These are phyloP conservation scores for Sequoia sempervirens DNA, from an alignment of 75 land plant species.

Conservation along the genomic window DNA sequence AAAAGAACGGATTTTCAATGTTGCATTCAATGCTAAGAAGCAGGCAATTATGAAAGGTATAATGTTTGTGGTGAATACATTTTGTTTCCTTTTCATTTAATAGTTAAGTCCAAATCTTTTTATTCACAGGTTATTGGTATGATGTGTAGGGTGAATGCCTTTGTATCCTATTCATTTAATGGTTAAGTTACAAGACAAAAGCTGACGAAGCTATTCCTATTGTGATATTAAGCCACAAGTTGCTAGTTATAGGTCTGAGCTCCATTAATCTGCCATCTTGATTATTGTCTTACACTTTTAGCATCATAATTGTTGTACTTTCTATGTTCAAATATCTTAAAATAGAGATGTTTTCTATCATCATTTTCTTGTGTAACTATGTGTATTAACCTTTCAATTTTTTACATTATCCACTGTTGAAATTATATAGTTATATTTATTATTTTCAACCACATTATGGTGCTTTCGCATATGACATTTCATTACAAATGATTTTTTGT, in stretches of 20 bases:
- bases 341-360: neutral
- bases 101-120: neutral
- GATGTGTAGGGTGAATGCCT: too few species aligned
- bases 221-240: neutral
- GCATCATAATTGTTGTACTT: neutral
- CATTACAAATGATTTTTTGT: neutral
- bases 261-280: neutral
- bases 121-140: neutral
- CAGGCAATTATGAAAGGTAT: conserved; percentile 86
- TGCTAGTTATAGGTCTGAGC: neutral
- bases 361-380: neutral
- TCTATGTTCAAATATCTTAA: neutral
- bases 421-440: neutral
- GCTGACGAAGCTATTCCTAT: neutral
- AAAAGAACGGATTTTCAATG: conserved; percentile 80
- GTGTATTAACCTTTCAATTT: neutral
- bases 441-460: neutral
- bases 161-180: neutral
- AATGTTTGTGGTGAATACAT: neutral
- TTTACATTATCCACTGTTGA: neutral
- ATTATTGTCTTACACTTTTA: neutral
- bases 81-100: neutral
- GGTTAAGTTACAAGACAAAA: neutral
- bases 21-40: conserved; percentile 92
- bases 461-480: neutral